These are phyloP conservation scores for Monosporozyma servazzii DNA, from an alignment of 805 yeast genomes.

Conservation along the genomic window DNA sequence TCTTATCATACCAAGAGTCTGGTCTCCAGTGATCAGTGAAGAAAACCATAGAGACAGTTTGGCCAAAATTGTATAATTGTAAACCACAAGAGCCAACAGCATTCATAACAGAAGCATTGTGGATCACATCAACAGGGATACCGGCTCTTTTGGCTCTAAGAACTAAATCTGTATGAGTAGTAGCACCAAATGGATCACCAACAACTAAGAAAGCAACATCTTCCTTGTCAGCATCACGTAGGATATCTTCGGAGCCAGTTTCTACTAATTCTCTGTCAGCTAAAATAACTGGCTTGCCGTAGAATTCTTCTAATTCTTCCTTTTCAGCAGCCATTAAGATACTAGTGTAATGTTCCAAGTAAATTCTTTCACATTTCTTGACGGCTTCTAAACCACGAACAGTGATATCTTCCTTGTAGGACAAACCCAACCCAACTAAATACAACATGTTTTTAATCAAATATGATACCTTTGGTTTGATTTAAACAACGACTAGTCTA, in stretches of 20 bases:
- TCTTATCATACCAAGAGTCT: slow-evolving; percentile 84
- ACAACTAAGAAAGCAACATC: slow-evolving; percentile 93
- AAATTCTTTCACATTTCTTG: slow-evolving; percentile 77
- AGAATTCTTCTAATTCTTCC: slow-evolving; percentile 65
- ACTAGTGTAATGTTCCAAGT: slow-evolving; percentile 90
- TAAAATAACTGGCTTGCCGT: slow-evolving; percentile 73
- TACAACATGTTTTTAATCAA: slow-evolving; percentile 55
- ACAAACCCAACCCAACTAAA: slow-evolving; percentile 83
- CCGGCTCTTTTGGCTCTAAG: slow-evolving; percentile 81
- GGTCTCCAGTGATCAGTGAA: slow-evolving; percentile 96
- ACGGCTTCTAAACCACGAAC: slow-evolving; percentile 88
- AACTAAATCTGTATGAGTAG: slow-evolving; percentile 92
- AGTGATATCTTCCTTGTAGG: slow-evolving; percentile 83
- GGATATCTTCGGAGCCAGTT: slow-evolving; percentile 72
- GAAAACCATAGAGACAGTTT: slow-evolving; percentile 92
- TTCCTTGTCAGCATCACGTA: slow-evolving; percentile 64
- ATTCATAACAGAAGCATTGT: slow-evolving; percentile 95
- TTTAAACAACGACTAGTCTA: not conserved
- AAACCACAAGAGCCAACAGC: slow-evolving; percentile 98
- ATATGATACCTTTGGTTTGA: not conserved
- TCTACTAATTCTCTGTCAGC: slow-evolving; percentile 97
- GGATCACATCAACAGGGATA: slow-evolving; percentile 72
- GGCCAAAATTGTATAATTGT: slow-evolving; percentile 91
- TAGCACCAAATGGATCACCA: slow-evolving; percentile 97
- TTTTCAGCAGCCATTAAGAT: slow-evolving; percentile 88